Conservation (phyloP, 805 yeast genomes). For the Ogataea trehalophila region DNA sequence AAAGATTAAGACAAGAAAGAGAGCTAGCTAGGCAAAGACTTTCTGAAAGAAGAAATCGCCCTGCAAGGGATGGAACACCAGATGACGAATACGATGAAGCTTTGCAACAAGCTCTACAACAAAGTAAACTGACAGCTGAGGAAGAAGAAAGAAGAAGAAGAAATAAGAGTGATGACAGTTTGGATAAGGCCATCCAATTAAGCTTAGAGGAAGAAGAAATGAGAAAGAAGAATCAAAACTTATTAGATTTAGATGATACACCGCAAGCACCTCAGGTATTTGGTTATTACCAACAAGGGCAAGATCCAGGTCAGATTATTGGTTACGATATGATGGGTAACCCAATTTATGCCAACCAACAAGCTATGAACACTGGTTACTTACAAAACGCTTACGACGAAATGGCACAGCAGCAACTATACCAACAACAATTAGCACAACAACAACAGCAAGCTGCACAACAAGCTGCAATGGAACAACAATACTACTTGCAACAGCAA, state of each 20-base stretch:
- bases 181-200: conserved; percentile 64
- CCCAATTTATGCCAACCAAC: conserved; percentile 49
- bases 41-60: conserved; percentile 29
- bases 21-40: conserved; percentile 31
- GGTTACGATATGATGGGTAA: conserved; percentile 62
- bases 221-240: conserved; percentile 43
- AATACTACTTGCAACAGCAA: conserved; percentile 11
- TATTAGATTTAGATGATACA: conserved; percentile 47
- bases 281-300: conserved; percentile 26
- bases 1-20: conserved; percentile 70
- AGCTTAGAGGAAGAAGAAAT: conserved; percentile 76
- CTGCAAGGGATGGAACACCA: conserved; percentile 24
- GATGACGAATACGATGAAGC: conserved; percentile 64
- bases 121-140: conserved; percentile 75
- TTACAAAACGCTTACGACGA: conserved; percentile 40
- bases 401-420: conserved; percentile 23
- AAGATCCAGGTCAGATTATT: conserved; percentile 27
- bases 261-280: conserved; percentile 30
- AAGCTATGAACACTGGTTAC: conserved; percentile 51
- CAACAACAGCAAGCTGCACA: conserved; percentile 10
- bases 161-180: conserved; percentile 53
- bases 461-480: conserved; percentile 11
- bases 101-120: conserved; percentile 73
- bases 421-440: conserved; percentile 18
- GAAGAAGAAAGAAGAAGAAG: conserved; percentile 65